These are phyloP conservation scores for Penicillium sp. DNA, from an alignment of 2,329 filamentous ascomycete genomes.

Conservation along the genomic window DNA sequence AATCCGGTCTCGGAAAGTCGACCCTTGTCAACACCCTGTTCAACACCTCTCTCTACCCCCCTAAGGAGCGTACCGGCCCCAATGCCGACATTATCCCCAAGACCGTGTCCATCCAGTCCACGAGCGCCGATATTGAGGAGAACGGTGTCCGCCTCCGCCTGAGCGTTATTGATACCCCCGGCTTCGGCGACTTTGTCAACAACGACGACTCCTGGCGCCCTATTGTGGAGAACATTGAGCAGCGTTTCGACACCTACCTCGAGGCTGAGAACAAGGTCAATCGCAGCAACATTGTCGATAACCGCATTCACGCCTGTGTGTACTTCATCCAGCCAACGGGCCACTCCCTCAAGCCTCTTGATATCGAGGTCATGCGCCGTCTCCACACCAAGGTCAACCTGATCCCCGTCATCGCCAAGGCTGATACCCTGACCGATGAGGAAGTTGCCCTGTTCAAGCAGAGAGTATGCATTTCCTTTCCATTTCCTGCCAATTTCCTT, in stretches of 20 bases:
- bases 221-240: slow-evolving; percentile 99
- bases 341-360: slow-evolving; percentile 95
- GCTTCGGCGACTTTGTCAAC: slow-evolving; percentile 99
- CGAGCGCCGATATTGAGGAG: slow-evolving; percentile 96
- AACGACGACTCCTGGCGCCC: slow-evolving; percentile 99
- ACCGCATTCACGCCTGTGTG: slow-evolving; percentile 97
- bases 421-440: slow-evolving; percentile 96
- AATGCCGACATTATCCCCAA: slow-evolving; percentile 98
- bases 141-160: slow-evolving; percentile 94
- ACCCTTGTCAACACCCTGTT: slow-evolving; percentile 99
- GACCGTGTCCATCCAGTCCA: slow-evolving; percentile 92
- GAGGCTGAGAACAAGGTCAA: slow-evolving; percentile 99
- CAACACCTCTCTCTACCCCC: slow-evolving; percentile 98
- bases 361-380: slow-evolving; percentile 99
- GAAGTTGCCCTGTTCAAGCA: slow-evolving; percentile 94
- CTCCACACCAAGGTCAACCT: slow-evolving; percentile 99
- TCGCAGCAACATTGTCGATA: slow-evolving; percentile 99
- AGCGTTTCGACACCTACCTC: slow-evolving; percentile 96
- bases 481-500: neutral
- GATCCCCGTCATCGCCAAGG: slow-evolving; percentile 98
- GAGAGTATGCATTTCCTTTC: slow-evolving; percentile 74
- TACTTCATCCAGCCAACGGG: slow-evolving; percentile 99
- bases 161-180: slow-evolving; percentile 96
- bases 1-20: slow-evolving; percentile 98
- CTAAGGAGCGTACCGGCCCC: slow-evolving; percentile 96